Base-by-base conservation (phyloP, 129 eudicot species). In the Dittrichia graveolens region DNA sequence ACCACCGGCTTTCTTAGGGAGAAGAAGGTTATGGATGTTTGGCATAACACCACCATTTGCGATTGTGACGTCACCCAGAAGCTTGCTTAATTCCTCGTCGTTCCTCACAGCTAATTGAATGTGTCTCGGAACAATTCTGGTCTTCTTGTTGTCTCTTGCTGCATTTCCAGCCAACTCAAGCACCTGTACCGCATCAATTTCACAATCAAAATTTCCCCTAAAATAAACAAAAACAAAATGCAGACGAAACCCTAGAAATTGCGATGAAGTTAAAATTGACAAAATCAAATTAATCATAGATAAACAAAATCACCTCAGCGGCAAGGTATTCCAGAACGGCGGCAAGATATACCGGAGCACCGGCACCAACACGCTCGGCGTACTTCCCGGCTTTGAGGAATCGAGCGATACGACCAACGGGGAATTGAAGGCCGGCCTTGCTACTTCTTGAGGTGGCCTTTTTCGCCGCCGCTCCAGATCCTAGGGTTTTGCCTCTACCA, bases 371-470 rank as follows among this genome's bases (percentile, higher is more conserved):
- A 48, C 95, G 87, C n/a, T 85, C 91, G 66, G 95, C 83, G 71
- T 91, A 88, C 73, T 91, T 91, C 2, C 95, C 97, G 43, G 95
- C 88, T 65, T 88, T 85, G 13, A 88, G 80, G 61, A 91, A 91
- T 10, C 97, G 80, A 34, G 95, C 95, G 53, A 91, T 91, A 74
- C 97, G 86, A 65, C 97, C 97, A 16, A 88, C 95, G 3, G 97
- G 95, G 39, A 91, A 91, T 54, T 91, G 97, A 14, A 88, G 90
- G 4, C 97, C 95, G 10, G 97, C 97, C 43, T 91, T 91, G 82
- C 87, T 80, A 72, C 89, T 83, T 0, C 96, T 69, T 5, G 96
- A 89, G 3, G 81, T 79, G 6, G 96, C 87, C 69, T 89, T 85
- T 81, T 88, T 88, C 31, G 31, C 31, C 1, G 95, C 78, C 76